phyloP scores from a whole-genome alignment of 2,329 filamentous ascomycete species.

The Epichloe elymi region DNA sequence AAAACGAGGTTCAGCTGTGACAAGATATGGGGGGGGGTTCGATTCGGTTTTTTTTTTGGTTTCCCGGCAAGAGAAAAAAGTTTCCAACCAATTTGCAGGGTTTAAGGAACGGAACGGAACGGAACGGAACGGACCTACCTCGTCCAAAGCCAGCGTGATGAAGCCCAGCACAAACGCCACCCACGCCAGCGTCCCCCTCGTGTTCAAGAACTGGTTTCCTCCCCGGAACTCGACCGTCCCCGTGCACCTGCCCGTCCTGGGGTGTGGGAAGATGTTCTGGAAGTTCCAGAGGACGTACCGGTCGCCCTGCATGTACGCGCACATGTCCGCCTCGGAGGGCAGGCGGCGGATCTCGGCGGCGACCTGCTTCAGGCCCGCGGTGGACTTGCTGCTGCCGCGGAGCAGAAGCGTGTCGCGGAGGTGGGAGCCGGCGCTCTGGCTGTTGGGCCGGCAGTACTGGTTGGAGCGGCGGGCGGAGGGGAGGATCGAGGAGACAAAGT shows the following conservation, averaged over 20 bases:
- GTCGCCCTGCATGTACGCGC: slow-evolving; percentile 25
- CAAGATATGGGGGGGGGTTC: too few species aligned
- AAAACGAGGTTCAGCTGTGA: neutral
- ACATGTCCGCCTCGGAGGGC: slow-evolving; percentile 18
- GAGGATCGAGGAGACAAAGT: slow-evolving; percentile 20
- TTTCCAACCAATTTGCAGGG: too few species aligned
- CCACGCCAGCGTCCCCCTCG: slow-evolving; percentile 24
- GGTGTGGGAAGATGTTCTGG: slow-evolving; percentile 24
- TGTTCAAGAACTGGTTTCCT: slow-evolving; percentile 25
- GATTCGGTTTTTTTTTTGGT: too few species aligned
- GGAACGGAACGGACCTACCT: slow-evolving; percentile 13
- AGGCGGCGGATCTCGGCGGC: slow-evolving; percentile 17
- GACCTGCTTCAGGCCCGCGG: slow-evolving; percentile 14
- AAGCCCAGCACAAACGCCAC: slow-evolving; percentile 26
- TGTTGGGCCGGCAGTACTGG: slow-evolving; percentile 23
- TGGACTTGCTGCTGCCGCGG: slow-evolving; percentile 12
- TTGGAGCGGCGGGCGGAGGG: slow-evolving; percentile 21
- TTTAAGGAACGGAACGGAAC: too few species aligned
- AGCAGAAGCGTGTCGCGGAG: slow-evolving; percentile 14
- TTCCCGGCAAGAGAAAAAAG: neutral
- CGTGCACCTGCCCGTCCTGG: slow-evolving; percentile 23
- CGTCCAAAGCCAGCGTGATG: slow-evolving; percentile 22
- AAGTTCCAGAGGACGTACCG: slow-evolving; percentile 29
- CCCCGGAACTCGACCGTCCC: slow-evolving; percentile 27
- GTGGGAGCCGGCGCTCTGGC: slow-evolving; percentile 18